Evolutionary conservation across 768 basidiomycete genomes (phyloP), one percentile per base, ranked within the genome.

Genomic region (Termitomyces sp.): DNA sequence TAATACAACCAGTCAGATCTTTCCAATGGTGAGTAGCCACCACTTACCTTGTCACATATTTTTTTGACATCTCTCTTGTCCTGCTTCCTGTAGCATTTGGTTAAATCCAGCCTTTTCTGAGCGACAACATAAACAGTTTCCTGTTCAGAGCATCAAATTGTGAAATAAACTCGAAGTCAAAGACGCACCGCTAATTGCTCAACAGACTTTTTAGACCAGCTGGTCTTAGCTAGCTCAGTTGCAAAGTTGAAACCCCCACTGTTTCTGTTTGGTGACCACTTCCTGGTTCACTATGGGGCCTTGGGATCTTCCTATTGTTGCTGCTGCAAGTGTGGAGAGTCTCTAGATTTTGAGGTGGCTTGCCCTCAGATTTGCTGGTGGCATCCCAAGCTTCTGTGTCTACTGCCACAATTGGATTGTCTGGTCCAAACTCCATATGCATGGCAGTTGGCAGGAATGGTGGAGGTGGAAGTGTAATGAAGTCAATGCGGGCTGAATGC

Each of bases 251-350:
- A 62, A 24, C 58, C 48, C 20, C 61, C 48, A 11, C n/a, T n/a
- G n/a, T n/a, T n/a, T n/a, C 39, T 55, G 13, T 46, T 31, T 22
- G 61, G 61, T 45, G n/a, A n/a, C n/a, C n/a, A n/a, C 57, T 61
- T 9, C 54, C 58, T 48, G 61, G 58, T 46, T 58, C 58, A 20
- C 60, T 39, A 3, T 52, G 37, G 9, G 61, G 61, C 33, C 58
- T 52, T 6, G 36, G 54, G n/a, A 62, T 56, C 39, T 62, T 62
- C n/a, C 31, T 51, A 27, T 2, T 30, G 16, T 11, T 30, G 27
- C 27, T 47, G 13, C 45, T 46, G 24, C 24, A 1, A 48, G 46
- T 47, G 46, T 15, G 6, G 18, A 9, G 48, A 49, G n/a, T 49
- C 30, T 20, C 16, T 3, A n/a, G 11, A 33, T 12, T 13, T 1